These are phyloP conservation scores for Aspergillus brunneoviolaceus DNA, from an alignment of 2,329 filamentous ascomycete species.

Conservation along the genomic window DNA sequence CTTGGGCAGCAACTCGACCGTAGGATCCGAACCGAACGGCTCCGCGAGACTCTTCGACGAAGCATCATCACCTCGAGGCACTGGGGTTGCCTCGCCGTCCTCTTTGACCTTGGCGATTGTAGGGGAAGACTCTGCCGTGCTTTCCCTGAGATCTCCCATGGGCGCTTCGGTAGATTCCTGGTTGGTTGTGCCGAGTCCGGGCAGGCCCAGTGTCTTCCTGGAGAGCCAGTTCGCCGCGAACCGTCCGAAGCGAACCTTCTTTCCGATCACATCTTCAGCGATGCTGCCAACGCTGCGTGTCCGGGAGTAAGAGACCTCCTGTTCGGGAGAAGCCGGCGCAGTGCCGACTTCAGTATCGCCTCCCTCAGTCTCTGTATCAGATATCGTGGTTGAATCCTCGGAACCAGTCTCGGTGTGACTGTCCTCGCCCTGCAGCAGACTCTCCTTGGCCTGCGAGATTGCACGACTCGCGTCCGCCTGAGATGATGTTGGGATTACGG, in stretches of 20 bases:
- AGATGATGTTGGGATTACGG: constrained; percentile 82
- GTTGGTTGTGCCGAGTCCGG: constrained; percentile 67
- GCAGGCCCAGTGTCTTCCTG: constrained; percentile 73
- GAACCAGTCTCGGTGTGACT: constrained; percentile 30
- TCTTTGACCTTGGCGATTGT: constrained; percentile 12
- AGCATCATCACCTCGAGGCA: constrained; percentile 1
- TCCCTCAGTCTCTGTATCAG: constrained; percentile 31
- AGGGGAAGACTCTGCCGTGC: neutral
- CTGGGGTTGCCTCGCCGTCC: constrained; percentile 12
- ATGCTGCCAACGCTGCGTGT: constrained; percentile 57
- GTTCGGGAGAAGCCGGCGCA: constrained; percentile 27
- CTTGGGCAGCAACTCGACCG: constrained; percentile 71
- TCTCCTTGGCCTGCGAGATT: constrained; percentile 61
- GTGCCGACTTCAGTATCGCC: constrained; percentile 29
- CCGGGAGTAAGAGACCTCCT: constrained; percentile 25
- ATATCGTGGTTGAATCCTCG: constrained; percentile 23
- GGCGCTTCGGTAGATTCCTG: constrained; percentile 41
- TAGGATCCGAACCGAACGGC: constrained; percentile 34
- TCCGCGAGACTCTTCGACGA: constrained; percentile 9
- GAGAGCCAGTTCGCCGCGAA: constrained; percentile 94
- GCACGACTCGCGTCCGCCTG: constrained; percentile 71
- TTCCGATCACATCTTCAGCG: constrained; percentile 83
- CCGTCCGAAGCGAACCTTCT: constrained; percentile 78
- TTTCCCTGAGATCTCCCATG: constrained; percentile 19
- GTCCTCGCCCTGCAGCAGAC: constrained; percentile 41